Conservation (phyloP, 257 asterid genomes). For the Fraxinus americana region DNA sequence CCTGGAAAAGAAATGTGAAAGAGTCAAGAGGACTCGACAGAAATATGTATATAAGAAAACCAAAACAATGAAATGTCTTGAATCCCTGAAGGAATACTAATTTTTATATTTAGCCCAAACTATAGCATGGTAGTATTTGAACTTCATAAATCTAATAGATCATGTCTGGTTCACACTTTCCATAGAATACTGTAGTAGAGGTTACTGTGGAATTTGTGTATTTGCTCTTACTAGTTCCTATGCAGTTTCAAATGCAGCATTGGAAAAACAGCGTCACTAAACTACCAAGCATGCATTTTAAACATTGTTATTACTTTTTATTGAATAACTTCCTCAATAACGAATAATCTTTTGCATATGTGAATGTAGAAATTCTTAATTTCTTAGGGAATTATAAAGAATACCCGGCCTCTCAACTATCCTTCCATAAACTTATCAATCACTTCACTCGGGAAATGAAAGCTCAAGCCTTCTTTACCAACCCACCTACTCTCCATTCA, state of each 20-base stretch:
- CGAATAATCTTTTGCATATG: background rate
- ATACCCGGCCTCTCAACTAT: background rate
- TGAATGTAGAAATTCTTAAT: background rate
- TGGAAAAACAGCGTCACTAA: background rate
- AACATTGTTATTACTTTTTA: background rate
- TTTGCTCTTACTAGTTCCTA: background rate
- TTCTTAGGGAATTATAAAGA: background rate
- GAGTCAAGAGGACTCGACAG: background rate
- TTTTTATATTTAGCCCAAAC: background rate
- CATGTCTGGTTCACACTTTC: background rate
- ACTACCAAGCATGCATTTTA: background rate
- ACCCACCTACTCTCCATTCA: background rate
- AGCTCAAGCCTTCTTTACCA: background rate
- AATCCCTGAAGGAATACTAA: conserved; percentile 3
- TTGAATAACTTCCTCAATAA: background rate
- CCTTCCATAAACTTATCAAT: background rate
- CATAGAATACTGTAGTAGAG: background rate
- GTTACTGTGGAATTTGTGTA: background rate
- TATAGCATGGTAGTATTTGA: background rate
- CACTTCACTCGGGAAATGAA: background rate
- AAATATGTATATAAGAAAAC: background rate
- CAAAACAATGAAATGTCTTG: background rate
- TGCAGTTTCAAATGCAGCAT: background rate
- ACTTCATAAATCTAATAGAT: background rate
- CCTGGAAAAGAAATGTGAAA: conserved; percentile 43